Base-by-base conservation (phyloP, 2,329 filamentous ascomycete genomes). In the Cylindrodendrum hubeiense region DNA sequence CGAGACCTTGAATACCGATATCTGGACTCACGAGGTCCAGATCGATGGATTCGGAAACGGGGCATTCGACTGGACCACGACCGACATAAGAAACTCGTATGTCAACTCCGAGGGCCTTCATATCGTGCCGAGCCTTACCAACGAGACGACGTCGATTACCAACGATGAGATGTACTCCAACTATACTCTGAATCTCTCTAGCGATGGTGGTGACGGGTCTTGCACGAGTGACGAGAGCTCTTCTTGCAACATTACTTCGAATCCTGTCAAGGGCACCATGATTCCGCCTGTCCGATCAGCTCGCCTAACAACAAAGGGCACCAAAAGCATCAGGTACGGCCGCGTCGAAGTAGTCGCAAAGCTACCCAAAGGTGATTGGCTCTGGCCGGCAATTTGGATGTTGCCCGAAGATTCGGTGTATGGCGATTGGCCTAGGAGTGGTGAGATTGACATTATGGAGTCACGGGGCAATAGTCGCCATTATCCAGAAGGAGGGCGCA, bases 301-400 rank as follows among this genome's bases (percentile, higher is more conserved):
- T 8, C 79, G 86, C 13, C 71, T 87, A 10, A 82, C 78, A 24
- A 87, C 51, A 3, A 61, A 55, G 33, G 51, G 59, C 24, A 61
- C 54, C 33, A 61, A 61, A 28, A 85, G 80, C 17, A 92, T 96
- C 83, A 92, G 90, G 78, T 96, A 92, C 76, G 93, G 93, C 53
- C 91, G 91, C 44, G 86, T 96, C 61, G 92, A 95, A 77, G 93
- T 96, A 3, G 89, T 86, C 1, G 93, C 93, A 30, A 90, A 90
- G 79, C 81, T 95, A 24, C 92, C 93, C 8, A 78, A 83, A 49
- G 93, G 93, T 59, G 92, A 95, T 80, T 95, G 93, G 93, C 85
- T 96, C 12, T 95, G 93, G 93, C 93, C 93, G 3, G 92, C 92
- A 10, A 95, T 96, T 74, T 95, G 92, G 92, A 93, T 96, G 91